phyloP scores from a whole-genome alignment of 1,139 yeast species.

The Kodamaea suecica region DNA sequence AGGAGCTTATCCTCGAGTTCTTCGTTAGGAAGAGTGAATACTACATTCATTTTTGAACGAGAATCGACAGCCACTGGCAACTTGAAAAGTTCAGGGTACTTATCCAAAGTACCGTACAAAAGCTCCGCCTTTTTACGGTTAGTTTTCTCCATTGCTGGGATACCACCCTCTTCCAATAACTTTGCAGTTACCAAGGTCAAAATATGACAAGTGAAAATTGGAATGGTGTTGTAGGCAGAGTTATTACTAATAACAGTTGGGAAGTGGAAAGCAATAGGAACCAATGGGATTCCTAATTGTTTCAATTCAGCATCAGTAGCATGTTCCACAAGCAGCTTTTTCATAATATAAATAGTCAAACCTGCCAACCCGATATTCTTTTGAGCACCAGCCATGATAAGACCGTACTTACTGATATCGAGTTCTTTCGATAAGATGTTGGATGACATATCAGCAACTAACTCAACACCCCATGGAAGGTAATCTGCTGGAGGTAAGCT shows the following conservation, averaged over 20 bases:
- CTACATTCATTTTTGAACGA: slow-evolving; percentile 91
- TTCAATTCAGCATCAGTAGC: slow-evolving; percentile 62
- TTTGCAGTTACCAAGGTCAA: slow-evolving; percentile 72
- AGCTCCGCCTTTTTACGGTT: slow-evolving; percentile 59
- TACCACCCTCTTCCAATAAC: slow-evolving; percentile 60
- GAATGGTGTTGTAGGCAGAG: slow-evolving; percentile 92
- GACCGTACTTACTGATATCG: slow-evolving; percentile 81
- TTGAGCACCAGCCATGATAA: slow-evolving; percentile 94
- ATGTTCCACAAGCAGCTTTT: slow-evolving; percentile 69
- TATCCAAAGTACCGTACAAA: slow-evolving; percentile 64
- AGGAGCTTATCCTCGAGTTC: slow-evolving; percentile 68
- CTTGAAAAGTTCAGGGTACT: slow-evolving; percentile 59
- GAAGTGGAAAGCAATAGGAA: slow-evolving; percentile 86
- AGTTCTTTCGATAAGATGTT: slow-evolving; percentile 78
- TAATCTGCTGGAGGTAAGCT: slow-evolving; percentile 44
- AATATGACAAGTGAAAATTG: slow-evolving; percentile 85
- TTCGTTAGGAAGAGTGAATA: slow-evolving; percentile 66
- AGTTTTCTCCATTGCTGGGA: slow-evolving; percentile 48
- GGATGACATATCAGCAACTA: slow-evolving; percentile 94
- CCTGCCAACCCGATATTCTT: slow-evolving; percentile 97
- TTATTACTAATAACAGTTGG: slow-evolving; percentile 84
- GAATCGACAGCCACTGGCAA: slow-evolving; percentile 61
- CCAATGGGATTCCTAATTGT: slow-evolving; percentile 61
- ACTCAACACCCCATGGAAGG: slow-evolving; percentile 65
- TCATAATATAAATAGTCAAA: slow-evolving; percentile 82